Base-by-base conservation (phyloP, 345 rosid species). In the Excoecaria agallocha region DNA sequence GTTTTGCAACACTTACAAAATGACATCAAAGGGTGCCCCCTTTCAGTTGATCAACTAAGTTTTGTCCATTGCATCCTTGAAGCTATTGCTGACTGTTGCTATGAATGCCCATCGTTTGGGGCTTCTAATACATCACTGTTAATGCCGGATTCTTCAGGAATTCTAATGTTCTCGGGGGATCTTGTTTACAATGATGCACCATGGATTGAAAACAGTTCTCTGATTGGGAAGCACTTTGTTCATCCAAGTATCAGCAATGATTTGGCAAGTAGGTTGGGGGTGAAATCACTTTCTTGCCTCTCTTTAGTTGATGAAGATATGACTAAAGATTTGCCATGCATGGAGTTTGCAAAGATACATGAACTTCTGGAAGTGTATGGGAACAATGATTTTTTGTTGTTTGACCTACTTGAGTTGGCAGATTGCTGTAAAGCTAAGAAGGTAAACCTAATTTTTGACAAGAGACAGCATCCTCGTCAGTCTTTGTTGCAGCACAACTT, bases 121-220 rank as follows among this genome's bases (percentile, higher is more conserved):
- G 88, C 85, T 76, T 84, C 84, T 62, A 83, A 78, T 73, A 72
- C 85, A 46, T 80, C 82, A 76, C 69, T 94, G 74, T 77, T 91
- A 74, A 83, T 88, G 78, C 98, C 98, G 9, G 90, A 94, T 88
- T 83, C 91, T 46, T 82, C 80, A 74, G 96, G 96, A 75, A 59
- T 84, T 81, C 82, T 94, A 80, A 82, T 79, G 77, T 78, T 76
- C 59, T 87, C 86, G 30, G 82, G 84, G 67, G 89, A 94, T 80
- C 92, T 94, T 75, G 84, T 94, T 19, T 90, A 88, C 82, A 92
- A 94, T 81, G 98, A 94, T 82, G 98, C 98, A 71, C 98, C 97
- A n/a, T 94, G 98, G 98, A 93, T 94, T 68, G 97, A 94, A 81
- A 83, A 77, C 70, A 80, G 75, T 83, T 77, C 85, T 43, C 81